Evolutionary conservation across 257 asterid genomes (phyloP).

Genomic region (Haberlea rhodopensis): DNA sequence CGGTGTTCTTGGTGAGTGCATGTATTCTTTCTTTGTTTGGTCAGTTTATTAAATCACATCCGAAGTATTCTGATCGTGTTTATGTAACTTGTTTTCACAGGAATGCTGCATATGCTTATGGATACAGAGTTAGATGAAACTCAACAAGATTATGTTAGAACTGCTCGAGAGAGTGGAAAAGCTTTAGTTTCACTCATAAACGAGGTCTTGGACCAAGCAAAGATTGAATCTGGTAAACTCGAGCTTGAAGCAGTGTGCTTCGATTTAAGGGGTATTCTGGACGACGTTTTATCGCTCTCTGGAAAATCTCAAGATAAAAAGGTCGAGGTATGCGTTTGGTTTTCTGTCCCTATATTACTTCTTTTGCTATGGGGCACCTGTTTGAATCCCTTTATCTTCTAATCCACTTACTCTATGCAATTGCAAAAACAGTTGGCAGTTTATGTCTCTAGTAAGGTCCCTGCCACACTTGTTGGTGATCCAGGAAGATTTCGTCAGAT

Average conservation of each 20-base stretch:
- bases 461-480: slow-evolving; percentile 76
- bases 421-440: slow-evolving; percentile 77
- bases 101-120: slow-evolving; percentile 98
- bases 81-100: slow-evolving; percentile 34
- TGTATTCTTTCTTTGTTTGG: slow-evolving; percentile 6
- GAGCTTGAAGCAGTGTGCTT: slow-evolving; percentile 79
- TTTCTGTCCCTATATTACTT: slow-evolving; percentile 10
- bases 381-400: slow-evolving; percentile 1
- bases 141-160: slow-evolving; percentile 89
- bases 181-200: slow-evolving; percentile 96
- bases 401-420: slow-evolving; percentile 2
- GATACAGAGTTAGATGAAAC: slow-evolving; percentile 92
- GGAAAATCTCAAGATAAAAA: slow-evolving; percentile 87
- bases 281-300: slow-evolving; percentile 52
- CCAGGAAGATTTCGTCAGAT: slow-evolving; percentile 95
- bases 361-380: slow-evolving; percentile 13
- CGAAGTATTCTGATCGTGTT: slow-evolving; percentile 11
- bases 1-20: slow-evolving; percentile 86
- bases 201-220: slow-evolving; percentile 92
- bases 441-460: slow-evolving; percentile 76
- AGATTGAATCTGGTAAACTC: slow-evolving; percentile 97
- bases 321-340: slow-evolving; percentile 59
- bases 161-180: slow-evolving; percentile 98
- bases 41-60: neutral
- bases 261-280: slow-evolving; percentile 40